A percentile compares a stretch with the other conserved stretches of the same genome.
phyloP scores from a whole-genome alignment of 768 basidiomycete species.

The Leccinum rimulosum region DNA sequence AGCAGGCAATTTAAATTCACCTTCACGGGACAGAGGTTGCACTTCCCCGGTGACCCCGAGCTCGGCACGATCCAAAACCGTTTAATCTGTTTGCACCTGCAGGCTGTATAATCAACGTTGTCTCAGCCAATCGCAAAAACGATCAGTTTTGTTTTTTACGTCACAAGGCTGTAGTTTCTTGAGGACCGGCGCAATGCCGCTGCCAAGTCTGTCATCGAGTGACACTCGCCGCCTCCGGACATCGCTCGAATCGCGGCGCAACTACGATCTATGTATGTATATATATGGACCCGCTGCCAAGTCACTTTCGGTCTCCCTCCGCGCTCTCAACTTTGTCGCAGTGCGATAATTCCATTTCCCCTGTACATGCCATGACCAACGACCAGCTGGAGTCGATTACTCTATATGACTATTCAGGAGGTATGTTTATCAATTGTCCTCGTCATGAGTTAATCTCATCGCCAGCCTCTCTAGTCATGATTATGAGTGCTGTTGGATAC shows the following conservation, averaged over 20 bases:
- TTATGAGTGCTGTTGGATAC: conserved; percentile 1
- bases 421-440: not conserved
- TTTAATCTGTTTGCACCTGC: too few relatives aligned
- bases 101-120: too few relatives aligned
- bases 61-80: too few relatives aligned
- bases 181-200: not conserved
- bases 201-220: not conserved
- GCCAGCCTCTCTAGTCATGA: not conserved
- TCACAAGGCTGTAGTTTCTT: not conserved
- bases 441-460: not conserved
- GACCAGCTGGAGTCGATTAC: not conserved
- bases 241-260: not conserved
- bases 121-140: not conserved
- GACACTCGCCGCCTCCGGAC: not conserved
- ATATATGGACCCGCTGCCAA: not conserved
- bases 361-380: conserved; percentile 6
- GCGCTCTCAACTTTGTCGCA: not conserved
- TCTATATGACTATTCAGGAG: not conserved
- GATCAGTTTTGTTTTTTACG: not conserved
- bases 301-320: not conserved
- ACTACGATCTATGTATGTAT: not conserved
- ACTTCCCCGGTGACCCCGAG: too few relatives aligned
- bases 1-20: too few relatives aligned
- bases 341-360: not conserved
- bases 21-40: too few relatives aligned